Evolutionary conservation across 1,284 basidiomycete species (phyloP).

Genomic region (Vanrija pseudolonga): DNA sequence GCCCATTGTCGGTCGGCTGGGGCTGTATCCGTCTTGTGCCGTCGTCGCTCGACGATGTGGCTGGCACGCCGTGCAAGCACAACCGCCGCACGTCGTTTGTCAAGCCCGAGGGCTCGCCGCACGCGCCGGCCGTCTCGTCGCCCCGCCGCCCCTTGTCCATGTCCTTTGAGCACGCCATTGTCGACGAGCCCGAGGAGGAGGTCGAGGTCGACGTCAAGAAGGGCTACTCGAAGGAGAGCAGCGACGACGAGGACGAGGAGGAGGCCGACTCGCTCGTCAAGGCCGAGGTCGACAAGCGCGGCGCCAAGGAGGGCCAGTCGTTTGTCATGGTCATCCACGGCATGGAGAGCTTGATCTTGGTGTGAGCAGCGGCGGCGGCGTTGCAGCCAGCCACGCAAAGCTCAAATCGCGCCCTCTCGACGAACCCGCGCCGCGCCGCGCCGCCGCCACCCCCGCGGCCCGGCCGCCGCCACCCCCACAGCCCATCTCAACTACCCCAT

Average conservation of each 20-base stretch:
- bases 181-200: slow-evolving; percentile 18
- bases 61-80: slow-evolving; percentile 2
- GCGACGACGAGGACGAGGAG: slow-evolving; percentile 38
- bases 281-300: slow-evolving; percentile 31
- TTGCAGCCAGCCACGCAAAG: background rate
- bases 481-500: background rate
- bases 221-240: slow-evolving; percentile 21
- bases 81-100: slow-evolving; percentile 31
- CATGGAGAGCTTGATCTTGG: slow-evolving; percentile 42
- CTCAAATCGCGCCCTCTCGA: no score
- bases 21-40: slow-evolving; percentile 44
- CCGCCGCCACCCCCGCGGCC: background rate
- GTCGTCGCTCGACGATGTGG: slow-evolving; percentile 20
- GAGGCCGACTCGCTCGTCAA: slow-evolving; percentile 38
- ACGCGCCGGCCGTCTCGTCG: background rate
- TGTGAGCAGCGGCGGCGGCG: slow-evolving; percentile 15
- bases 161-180: slow-evolving; percentile 15
- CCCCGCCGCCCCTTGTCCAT: background rate
- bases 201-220: background rate
- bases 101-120: slow-evolving; percentile 10
- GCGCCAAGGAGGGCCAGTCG: slow-evolving; percentile 35
- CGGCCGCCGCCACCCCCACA: background rate
- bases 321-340: slow-evolving; percentile 45
- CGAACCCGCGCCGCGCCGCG: no score
- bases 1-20: slow-evolving; percentile 32